Evolutionary conservation across 108 stramenopile genomes (phyloP), one percentile per base, ranked within the genome.

Genomic region (Phaeodactylum tricornutum): DNA sequence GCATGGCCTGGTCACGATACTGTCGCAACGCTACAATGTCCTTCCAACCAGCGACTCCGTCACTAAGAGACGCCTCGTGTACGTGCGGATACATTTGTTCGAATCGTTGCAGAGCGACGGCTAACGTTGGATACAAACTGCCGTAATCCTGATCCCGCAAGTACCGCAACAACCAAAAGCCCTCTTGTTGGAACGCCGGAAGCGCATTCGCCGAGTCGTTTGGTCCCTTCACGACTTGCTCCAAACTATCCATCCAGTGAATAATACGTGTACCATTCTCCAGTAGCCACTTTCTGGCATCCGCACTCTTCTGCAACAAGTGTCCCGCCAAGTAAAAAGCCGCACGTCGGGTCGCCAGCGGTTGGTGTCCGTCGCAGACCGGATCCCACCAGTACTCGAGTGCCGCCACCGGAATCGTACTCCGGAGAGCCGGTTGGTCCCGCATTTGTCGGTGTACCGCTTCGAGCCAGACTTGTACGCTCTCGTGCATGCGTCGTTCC

Each of bases 1-100:
- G 12, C 24, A 76, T 14, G 3, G 74, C 74, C 4, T 54, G 21
- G 53, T 76, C 74, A 15, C 74, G 51, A 8, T 53, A 29, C 4
- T 16, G 12, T 44, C 74, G 42, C 39, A 35, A 59, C 5, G 45
- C 34, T 12, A 21, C 40, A 55, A 61, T 57, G 43, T 64, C 37
- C 1, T 39, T 19, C 9, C 16, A 48, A 29, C 31, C 25, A 27
- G 5, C 14, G 52, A 34, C 33, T 12, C 8, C 33, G 12, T 11
- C 33, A 34, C 8, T 12, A 34, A 34, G 11, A 8, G 33, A 34
- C 33, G 33, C 33, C 33, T 34, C 33, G 37, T 50, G 34, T 50
- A 43, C 40, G 3, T 24, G 15, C 11, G 55, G 45, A 14, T 24
- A 41, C 19, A 39, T 21, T 50, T 49, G 47, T 21, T 36, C 20